These are phyloP conservation scores for Lasiosphaeria hispida DNA, from an alignment of 495 filamentous ascomycete genomes.

Conservation along the genomic window DNA sequence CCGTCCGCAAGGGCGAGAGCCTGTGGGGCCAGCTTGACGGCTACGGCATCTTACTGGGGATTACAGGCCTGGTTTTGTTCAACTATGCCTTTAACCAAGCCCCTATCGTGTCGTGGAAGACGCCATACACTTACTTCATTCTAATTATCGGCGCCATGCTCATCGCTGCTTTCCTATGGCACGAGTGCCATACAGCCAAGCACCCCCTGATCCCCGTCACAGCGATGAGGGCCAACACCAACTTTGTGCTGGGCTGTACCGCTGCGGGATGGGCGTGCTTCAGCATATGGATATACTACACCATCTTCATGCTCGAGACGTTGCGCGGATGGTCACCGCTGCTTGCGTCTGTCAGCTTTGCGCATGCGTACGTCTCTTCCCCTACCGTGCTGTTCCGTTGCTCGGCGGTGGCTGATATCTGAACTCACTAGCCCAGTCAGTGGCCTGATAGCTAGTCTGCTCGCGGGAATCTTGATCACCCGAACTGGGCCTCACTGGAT, in stretches of 20 bases:
- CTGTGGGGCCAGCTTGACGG: constrained; percentile 47
- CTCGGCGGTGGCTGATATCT: not conserved
- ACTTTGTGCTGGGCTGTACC: constrained; percentile 54
- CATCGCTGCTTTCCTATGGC: constrained; percentile 47
- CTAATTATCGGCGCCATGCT: constrained; percentile 55
- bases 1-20: constrained; percentile 10
- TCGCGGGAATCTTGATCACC: constrained; percentile 46
- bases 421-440: constrained; percentile 31
- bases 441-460: constrained; percentile 33
- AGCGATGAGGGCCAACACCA: constrained; percentile 46
- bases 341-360: constrained; percentile 37
- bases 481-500: constrained; percentile 44
- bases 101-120: constrained; percentile 55
- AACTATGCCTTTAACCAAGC: constrained; percentile 63
- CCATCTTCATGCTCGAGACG: constrained; percentile 50
- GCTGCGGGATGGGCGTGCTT: constrained; percentile 60
- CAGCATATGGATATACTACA: constrained; percentile 59
- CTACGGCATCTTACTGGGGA: constrained; percentile 47
- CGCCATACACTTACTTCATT: constrained; percentile 49
- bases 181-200: constrained; percentile 39
- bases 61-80: constrained; percentile 54
- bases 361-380: constrained; percentile 38
- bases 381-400: not conserved
- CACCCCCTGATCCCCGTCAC: constrained; percentile 55
- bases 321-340: constrained; percentile 48